Evolutionary conservation across 2,329 filamentous ascomycete genomes (phyloP).

Genomic region (Aureobasidium lini): DNA sequence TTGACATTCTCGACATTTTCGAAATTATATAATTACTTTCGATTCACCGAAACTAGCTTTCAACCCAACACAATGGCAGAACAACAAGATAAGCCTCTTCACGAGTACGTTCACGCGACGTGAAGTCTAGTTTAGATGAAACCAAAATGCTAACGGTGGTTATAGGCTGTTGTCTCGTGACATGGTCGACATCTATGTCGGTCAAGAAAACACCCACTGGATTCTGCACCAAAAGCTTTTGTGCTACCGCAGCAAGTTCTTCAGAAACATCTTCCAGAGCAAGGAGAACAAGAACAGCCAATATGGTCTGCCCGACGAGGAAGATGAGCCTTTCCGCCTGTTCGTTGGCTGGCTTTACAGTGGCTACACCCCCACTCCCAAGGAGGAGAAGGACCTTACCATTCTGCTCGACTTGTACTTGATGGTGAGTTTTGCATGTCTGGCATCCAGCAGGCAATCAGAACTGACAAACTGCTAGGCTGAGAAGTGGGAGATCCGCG

Average conservation of each 20-base stretch:
- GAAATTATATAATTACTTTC: background rate
- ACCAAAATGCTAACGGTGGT: background rate
- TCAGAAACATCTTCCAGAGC: conserved; percentile 44
- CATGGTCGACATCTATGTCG: conserved; percentile 51
- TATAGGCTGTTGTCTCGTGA: conserved; percentile 46
- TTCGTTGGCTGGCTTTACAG: conserved; percentile 50
- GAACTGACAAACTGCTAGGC: conserved; percentile 15
- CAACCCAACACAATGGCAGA: conserved; percentile 13
- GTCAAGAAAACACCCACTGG: conserved; percentile 47
- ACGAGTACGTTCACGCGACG: conserved; percentile 30
- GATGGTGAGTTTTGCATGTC: conserved; percentile 27
- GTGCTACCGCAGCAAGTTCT: conserved; percentile 47
- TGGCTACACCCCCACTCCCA: conserved; percentile 38
- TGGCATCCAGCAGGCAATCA: background rate
- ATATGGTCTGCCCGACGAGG: conserved; percentile 46
- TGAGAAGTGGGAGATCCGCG: conserved; percentile 45
- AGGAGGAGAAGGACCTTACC: conserved; percentile 44
- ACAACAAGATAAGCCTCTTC: conserved; percentile 32
- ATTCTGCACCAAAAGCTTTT: conserved; percentile 50
- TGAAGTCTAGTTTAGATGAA: background rate
- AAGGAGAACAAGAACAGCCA: conserved; percentile 30
- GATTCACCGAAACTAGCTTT: background rate
- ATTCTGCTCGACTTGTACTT: conserved; percentile 48
- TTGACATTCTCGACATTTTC: background rate
- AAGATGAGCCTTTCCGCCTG: conserved; percentile 44